Evolutionary conservation across 768 basidiomycete species (phyloP), one percentile per base, ranked within the genome.

Genomic region (Termitomyces sp.): DNA sequence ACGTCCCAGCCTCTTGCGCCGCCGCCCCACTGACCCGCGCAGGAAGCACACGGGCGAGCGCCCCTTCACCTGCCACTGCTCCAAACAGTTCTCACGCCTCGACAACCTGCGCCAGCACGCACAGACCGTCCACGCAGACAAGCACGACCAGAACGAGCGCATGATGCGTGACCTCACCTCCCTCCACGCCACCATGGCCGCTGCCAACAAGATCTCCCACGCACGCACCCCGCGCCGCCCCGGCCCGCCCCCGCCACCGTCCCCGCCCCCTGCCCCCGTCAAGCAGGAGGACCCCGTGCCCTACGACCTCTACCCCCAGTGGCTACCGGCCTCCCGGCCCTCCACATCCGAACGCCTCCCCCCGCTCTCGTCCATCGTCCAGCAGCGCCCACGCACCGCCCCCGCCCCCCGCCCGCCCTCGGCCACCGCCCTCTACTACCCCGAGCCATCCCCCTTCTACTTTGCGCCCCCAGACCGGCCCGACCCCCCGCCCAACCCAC

Each of bases 11-110:
- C 2, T 14, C 2, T n/a, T n/a, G n/a, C n/a, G 4, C 36, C 16
- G 36, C 36, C 6, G 36, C 36, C 18, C 18, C 5, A 7, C 37
- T 39, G 6, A 39, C 14, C 16, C 2, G 1, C 16, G 6, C 74
- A 98, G 95, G 64, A 98, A 98, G 82, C 96, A 98, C 72, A 98
- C 96, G 5, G 96, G 96, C 60, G 96, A 98, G 69, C 86, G 94
- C 20, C 96, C 96, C 18, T 98, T 98, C 72, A 84, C 86, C 41
- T 98, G 96, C 67, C 95, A 98, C 69, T 98, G 96, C 76, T 83
- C 86, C 13, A 95, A 96, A 71, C 88, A 95, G 63, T 98, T 98
- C 69, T 94, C 93, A 5, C 86, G 96, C 13, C 86, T 98, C 68
- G 96, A 98, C 74, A 98, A 98, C 68, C 82, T 98, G 2, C 87